Conservation (phyloP, 345 rosid species). For the Gynandropsis gynandra region DNA sequence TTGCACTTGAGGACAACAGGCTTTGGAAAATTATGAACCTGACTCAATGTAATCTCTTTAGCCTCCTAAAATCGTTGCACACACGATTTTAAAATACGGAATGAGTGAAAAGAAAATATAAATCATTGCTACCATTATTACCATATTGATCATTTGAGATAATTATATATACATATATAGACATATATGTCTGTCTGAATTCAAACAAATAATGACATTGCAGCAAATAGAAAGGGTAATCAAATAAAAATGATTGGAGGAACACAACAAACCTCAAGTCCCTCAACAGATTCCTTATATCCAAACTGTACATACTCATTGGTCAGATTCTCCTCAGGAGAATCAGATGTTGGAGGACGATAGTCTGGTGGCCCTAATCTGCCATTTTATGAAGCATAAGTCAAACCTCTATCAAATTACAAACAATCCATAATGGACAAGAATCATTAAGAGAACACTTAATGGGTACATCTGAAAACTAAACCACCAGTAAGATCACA, state of each 20-base stretch:
- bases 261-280: constrained; percentile 66
- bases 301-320: constrained; percentile 73
- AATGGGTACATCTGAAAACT: constrained; percentile 1
- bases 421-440: constrained; percentile 8
- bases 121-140: too few relatives aligned
- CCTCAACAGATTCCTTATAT: constrained; percentile 91
- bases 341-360: constrained; percentile 78
- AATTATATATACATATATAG: too few relatives aligned
- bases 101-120: constrained; percentile 4
- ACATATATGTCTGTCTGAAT: constrained; percentile 13
- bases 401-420: constrained; percentile 18
- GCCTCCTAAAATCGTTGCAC: constrained; percentile 55
- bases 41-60: constrained; percentile 61
- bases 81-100: constrained; percentile 15
- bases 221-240: constrained; percentile 7
- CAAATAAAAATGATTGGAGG: constrained; percentile 10
- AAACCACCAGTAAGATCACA: constrained; percentile 10
- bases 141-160: too few relatives aligned
- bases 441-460: neutral
- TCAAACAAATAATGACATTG: too few relatives aligned
- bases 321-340: constrained; percentile 89
- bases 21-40: constrained; percentile 50
- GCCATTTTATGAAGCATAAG: constrained; percentile 17
- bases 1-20: constrained; percentile 67
- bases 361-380: constrained; percentile 97